Evolutionary conservation across 495 filamentous ascomycete genomes (phyloP).

Genomic region (Aspergillus asperescens): DNA sequence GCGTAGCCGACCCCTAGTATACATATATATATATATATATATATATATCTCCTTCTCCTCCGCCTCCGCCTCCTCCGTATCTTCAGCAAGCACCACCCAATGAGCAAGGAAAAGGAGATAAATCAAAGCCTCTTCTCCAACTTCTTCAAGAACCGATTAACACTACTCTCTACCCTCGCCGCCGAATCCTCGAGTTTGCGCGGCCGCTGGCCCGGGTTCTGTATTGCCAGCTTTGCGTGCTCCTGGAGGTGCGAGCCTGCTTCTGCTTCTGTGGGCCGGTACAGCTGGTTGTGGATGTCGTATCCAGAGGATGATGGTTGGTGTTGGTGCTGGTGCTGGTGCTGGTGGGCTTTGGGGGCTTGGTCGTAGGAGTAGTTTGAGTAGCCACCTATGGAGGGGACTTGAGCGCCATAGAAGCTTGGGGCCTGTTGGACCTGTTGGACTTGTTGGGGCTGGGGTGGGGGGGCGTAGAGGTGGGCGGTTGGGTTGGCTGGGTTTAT

Average conservation of each 20-base stretch:
- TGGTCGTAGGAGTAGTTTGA: constrained; percentile 53
- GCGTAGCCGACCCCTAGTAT: too few relatives aligned
- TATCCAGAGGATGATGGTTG: constrained; percentile 44
- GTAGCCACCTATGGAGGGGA: constrained; percentile 43
- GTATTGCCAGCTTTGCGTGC: constrained; percentile 48
- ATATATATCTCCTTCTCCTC: too few relatives aligned
- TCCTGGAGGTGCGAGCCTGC: constrained; percentile 36
- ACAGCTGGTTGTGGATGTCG: constrained; percentile 68
- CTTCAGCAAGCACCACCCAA: background rate
- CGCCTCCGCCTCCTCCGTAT: background rate
- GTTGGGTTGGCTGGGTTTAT: constrained; percentile 23
- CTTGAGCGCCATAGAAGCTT: constrained; percentile 16
- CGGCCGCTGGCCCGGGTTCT: constrained; percentile 40
- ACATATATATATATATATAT: too few relatives aligned
- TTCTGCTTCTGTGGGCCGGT: constrained; percentile 67
- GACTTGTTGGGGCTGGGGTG: constrained; percentile 15
- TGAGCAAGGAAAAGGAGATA: background rate
- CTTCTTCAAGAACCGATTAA: constrained; percentile 79
- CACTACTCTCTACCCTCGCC: constrained; percentile 67
- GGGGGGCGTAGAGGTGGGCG: constrained; percentile 34
- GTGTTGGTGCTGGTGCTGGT: background rate
- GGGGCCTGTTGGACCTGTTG: constrained; percentile 13
- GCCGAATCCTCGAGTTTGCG: constrained; percentile 64
- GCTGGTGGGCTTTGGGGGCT: constrained; percentile 29
- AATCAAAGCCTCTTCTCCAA: constrained; percentile 76